These are phyloP conservation scores for Xylaria palmicola DNA, from an alignment of 495 filamentous ascomycete genomes.

Conservation along the genomic window DNA sequence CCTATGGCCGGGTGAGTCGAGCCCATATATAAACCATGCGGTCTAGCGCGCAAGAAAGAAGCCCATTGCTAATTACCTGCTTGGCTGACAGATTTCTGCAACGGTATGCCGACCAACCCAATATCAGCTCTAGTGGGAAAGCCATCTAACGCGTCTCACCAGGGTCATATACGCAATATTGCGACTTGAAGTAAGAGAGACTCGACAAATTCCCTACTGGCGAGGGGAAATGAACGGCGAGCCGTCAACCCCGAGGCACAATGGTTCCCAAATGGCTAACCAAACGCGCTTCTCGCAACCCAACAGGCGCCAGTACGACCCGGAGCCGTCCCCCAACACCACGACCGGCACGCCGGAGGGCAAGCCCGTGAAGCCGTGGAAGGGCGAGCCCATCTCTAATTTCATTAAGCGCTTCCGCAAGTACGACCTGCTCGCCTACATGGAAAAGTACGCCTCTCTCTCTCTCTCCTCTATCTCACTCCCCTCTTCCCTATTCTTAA, in stretches of 20 bases:
- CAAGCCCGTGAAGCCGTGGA: constrained; percentile 46
- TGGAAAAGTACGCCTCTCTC: constrained; percentile 39
- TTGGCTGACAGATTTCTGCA: constrained; percentile 23
- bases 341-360: constrained; percentile 43
- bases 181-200: constrained; percentile 39
- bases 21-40: neutral
- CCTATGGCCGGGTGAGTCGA: constrained; percentile 44
- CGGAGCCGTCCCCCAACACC: constrained; percentile 50
- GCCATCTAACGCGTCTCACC: neutral
- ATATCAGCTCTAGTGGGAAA: neutral
- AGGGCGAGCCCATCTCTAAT: constrained; percentile 41
- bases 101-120: constrained; percentile 17
- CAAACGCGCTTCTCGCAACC: too few relatives aligned
- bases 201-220: neutral
- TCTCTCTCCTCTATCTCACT: neutral
- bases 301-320: constrained; percentile 53
- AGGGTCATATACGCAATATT: constrained; percentile 55
- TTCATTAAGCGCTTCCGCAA: constrained; percentile 47
- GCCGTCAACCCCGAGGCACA: too few relatives aligned
- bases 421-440: constrained; percentile 48
- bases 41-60: neutral
- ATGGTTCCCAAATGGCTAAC: too few relatives aligned
- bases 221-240: too few relatives aligned
- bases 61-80: neutral
- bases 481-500: neutral